Evolutionary conservation across 306 rosid genomes (phyloP).

Genomic region (Pterocarpus santalinus): DNA sequence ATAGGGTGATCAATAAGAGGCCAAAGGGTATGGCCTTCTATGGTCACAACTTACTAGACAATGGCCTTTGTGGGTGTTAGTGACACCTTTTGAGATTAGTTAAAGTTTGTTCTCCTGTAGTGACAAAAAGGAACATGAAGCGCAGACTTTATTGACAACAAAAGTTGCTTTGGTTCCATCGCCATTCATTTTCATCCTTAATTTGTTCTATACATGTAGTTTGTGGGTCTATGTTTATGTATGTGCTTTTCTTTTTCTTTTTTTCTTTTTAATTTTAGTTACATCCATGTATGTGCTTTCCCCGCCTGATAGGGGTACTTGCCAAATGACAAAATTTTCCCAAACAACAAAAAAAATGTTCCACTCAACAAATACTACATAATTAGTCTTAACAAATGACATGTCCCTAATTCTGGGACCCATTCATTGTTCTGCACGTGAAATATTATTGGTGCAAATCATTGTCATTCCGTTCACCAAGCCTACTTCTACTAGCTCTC

Average conservation of each 20-base stretch:
- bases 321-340: conserved; percentile 11
- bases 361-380: conserved; percentile 5
- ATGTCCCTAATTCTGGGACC: conserved; percentile 41
- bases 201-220: neutral
- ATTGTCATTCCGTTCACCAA: conserved; percentile 31
- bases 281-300: neutral
- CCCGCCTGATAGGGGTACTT: neutral
- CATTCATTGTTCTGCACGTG: conserved; percentile 48
- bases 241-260: no score
- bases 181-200: conserved; percentile 20
- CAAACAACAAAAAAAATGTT: conserved; percentile 1
- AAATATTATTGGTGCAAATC: conserved; percentile 39
- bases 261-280: neutral
- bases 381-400: conserved; percentile 25
- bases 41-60: conserved; percentile 19
- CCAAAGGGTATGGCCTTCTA: neutral
- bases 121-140: conserved; percentile 32
- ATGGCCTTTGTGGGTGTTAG: conserved; percentile 41
- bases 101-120: conserved; percentile 42
- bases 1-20: neutral
- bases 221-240: neutral
- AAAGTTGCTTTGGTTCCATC: conserved; percentile 29
- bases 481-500: conserved; percentile 8
- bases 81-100: conserved; percentile 44
- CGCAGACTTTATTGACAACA: conserved; percentile 54